Evolutionary conservation across 352 stramenopile species (phyloP).

Genomic region (Globisporangium yorkense): DNA sequence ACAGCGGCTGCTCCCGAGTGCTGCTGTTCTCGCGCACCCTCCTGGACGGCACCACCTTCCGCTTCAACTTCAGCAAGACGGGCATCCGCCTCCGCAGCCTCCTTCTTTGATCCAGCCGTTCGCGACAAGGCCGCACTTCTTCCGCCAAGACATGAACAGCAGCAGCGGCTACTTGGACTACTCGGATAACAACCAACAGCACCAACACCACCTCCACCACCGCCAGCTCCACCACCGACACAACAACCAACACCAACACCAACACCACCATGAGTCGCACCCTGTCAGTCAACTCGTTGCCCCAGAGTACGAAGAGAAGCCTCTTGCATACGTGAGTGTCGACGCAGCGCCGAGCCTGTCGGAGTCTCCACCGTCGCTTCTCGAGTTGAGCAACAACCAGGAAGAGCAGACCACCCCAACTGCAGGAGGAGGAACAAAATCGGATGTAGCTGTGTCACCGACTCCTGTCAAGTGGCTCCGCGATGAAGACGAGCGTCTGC

Average conservation of each 20-base stretch:
- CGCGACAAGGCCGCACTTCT: not conserved
- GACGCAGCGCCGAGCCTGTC: not conserved
- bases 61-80: not conserved
- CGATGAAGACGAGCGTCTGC: constrained; percentile 89
- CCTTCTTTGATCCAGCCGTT: not conserved
- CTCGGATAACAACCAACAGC: not conserved
- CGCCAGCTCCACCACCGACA: not conserved
- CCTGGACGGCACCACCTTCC: not conserved
- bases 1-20: not conserved
- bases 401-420: not conserved
- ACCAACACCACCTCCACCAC: not conserved
- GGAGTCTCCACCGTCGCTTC: not conserved
- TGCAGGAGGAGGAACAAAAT: not conserved
- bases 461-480: constrained; percentile 72
- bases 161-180: not conserved
- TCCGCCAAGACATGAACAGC: not conserved
- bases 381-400: not conserved
- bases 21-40: not conserved
- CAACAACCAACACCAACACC: constrained; percentile 3
- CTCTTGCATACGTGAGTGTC: not conserved
- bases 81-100: not conserved
- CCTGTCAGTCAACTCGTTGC: not conserved
- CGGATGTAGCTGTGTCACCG: not conserved
- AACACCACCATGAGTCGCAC: constrained; percentile 5
- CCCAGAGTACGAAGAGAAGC: not conserved